Percentiles rank a stretch among this genome's conserved stretches.
phyloP scores from a whole-genome alignment of 1,284 basidiomycete species.

The Naganishia sp. region DNA sequence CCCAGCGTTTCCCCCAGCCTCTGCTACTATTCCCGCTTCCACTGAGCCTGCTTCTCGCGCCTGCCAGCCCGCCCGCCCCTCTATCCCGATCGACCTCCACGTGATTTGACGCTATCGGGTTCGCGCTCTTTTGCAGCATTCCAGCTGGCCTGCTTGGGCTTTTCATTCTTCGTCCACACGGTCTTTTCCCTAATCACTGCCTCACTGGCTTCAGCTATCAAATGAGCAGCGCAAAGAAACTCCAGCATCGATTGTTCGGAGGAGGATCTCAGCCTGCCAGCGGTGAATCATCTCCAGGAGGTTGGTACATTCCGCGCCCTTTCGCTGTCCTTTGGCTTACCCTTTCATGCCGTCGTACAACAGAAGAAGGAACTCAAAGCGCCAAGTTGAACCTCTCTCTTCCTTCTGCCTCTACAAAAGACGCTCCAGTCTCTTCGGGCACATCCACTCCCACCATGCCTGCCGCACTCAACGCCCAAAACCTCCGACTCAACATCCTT shows the following conservation, averaged over 20 bases:
- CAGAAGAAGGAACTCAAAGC: conserved; percentile 8
- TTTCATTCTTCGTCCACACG: not conserved
- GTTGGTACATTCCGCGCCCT: not conserved
- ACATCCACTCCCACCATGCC: conserved; percentile 45
- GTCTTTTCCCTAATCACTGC: not conserved
- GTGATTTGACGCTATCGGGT: conserved; percentile 24
- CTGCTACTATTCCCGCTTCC: no score
- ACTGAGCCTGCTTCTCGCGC: no score
- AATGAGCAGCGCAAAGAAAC: conserved; percentile 60
- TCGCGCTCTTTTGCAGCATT: not conserved
- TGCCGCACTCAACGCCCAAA: conserved; percentile 42
- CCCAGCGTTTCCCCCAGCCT: not conserved
- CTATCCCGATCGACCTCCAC: conserved; percentile 17
- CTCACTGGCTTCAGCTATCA: conserved; percentile 2
- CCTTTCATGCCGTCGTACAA: not conserved
- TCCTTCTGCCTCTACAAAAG: conserved; percentile 38
- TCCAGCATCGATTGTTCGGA: conserved; percentile 76
- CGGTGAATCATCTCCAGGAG: conserved; percentile 20
- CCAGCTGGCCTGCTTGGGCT: conserved; percentile 4
- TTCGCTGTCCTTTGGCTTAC: not conserved
- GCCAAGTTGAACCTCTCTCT: conserved; percentile 21
- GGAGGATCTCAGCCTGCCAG: conserved; percentile 32
- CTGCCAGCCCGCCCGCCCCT: not conserved
- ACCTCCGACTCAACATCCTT: conserved; percentile 77
- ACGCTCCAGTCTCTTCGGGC: conserved; percentile 5